Conservation (phyloP, 2,329 filamentous ascomycete species). For the Ascochyta rabiei region DNA sequence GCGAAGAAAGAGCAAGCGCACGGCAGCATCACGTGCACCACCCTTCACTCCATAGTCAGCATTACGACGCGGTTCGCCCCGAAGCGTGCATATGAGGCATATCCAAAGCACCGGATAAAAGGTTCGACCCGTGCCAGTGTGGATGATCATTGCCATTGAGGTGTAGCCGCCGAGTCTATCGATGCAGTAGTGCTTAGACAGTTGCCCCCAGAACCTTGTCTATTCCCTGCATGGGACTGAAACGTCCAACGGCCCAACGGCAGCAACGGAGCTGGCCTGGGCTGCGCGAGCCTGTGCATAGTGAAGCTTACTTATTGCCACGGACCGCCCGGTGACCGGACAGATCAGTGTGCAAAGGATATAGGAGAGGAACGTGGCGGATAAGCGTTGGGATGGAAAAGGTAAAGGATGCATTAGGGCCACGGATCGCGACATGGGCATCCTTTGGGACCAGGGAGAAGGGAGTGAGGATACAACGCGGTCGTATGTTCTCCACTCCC, state of each 20-base stretch:
- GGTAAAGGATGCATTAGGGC: not conserved
- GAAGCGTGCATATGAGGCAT: not conserved
- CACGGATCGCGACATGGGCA: not conserved
- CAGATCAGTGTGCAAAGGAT: too few species aligned
- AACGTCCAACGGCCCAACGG: slow-evolving; percentile 11
- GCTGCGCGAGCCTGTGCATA: not conserved
- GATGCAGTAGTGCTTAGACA: not conserved
- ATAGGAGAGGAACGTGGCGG: not conserved
- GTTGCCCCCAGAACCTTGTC: not conserved
- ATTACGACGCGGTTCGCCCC: not conserved
- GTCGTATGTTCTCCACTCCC: not conserved
- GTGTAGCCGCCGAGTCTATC: not conserved
- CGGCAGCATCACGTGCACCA: not conserved
- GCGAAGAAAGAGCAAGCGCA: not conserved
- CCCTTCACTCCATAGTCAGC: not conserved
- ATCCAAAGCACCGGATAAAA: not conserved
- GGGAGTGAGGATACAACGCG: not conserved
- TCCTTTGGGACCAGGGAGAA: not conserved
- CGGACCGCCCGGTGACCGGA: not conserved
- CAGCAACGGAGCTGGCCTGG: not conserved
- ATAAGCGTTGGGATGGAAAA: slow-evolving; percentile 1
- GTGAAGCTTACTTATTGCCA: slow-evolving; percentile 4
- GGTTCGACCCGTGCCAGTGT: not conserved
- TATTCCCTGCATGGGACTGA: slow-evolving; percentile 6
- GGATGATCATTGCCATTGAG: not conserved